Base-by-base conservation (phyloP, 1,284 basidiomycete genomes). In the Trametes sp. region DNA sequence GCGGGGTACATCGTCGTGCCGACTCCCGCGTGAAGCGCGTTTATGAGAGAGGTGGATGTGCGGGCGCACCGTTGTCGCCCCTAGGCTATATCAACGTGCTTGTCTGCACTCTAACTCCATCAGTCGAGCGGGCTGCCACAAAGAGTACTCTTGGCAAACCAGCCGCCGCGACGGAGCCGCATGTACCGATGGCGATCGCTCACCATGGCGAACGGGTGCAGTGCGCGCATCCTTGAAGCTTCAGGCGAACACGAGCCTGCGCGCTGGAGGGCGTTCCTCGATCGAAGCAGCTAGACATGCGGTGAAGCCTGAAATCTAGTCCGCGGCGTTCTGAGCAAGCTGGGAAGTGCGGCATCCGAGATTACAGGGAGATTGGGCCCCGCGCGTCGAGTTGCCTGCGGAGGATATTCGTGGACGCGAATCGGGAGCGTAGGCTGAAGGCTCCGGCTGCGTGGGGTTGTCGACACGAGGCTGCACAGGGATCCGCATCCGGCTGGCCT, bases 251-350 rank as follows among this genome's bases (percentile, higher is more conserved):
- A 19, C 28, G 28, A 4, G 7, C 42, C 33, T 14, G 10, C 33
- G 31, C 31, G 31, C 31, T 6, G 31, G 29, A 48, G 54, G 23
- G 19, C 16, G 31, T 46, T 16, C 54, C 10, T 11, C 24, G 49
- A 51, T 28, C 21, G 29, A 24, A 55, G 42, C 24, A n/a, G n/a
- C n/a, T n/a, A n/a, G n/a, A 44, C 21, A 13, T 29, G 55, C 46
- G 21, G 38, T 26, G 56, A 58, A 58, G 56, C 48, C 38, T 51
- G 48, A 44, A 26, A n/a, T 50, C 56, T 35, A 58, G 56, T 51
- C 56, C 56, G 56, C 56, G 56, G 56, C 56, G 44, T 33, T 58
- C 11, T 13, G 29, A 24, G 26, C 28, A n/a, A 14, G 2, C 21
- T 19, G 29, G 38, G 56, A 58, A 35, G 49, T 16, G 36, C 14